Base-by-base conservation (phyloP, 176 grass and related monocot species). In the Saccharum spontaneum region DNA sequence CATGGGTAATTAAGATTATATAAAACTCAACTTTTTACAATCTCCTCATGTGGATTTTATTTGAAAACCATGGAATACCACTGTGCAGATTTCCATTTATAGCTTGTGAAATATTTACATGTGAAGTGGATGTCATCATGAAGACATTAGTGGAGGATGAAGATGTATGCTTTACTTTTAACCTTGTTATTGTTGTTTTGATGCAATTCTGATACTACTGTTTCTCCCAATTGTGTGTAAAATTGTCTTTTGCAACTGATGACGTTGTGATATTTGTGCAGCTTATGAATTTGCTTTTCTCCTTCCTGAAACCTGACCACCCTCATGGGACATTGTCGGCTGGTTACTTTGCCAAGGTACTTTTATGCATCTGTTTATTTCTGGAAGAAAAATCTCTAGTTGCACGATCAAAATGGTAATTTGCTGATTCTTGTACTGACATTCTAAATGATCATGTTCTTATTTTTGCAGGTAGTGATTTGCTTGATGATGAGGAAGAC, bases 51-150 rank as follows among this genome's bases (percentile, higher is more conserved):
- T 72, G 39, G n/a, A 67, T 16, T 87, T 87, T 46, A 36, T 74
- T 88, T 86, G n/a, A 83, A 79, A 22, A 1, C 34, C 63, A 78
- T 76, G 69, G 55, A 60, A 82, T 70, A 50, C 23, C 50, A 7
- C 38, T 45, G 68, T 87, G 68, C 87, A 99, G 97, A 87, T 99
- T 99, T 92, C 97, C 97, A 33, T 99, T 99, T 84, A 92, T 99
- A 88, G 97, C 97, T 69, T 99, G 97, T 86, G 97, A 99, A 89
- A 92, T 99, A 92, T 96, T 99, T 80, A 99, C 88, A 55, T 99
- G 97, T 73, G 97, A 99, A 83, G 91, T 99, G 82, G 97, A 99
- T 85, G 94, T 94, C 65, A 92, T 99, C 78, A 75, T 99, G 89
- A 95, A 92, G 88, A 90, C 97, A 67, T 91, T 99, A 78, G 93